These are phyloP conservation scores for Aspergillus haitiensis DNA, from an alignment of 495 filamentous ascomycete species.

Conservation along the genomic window DNA sequence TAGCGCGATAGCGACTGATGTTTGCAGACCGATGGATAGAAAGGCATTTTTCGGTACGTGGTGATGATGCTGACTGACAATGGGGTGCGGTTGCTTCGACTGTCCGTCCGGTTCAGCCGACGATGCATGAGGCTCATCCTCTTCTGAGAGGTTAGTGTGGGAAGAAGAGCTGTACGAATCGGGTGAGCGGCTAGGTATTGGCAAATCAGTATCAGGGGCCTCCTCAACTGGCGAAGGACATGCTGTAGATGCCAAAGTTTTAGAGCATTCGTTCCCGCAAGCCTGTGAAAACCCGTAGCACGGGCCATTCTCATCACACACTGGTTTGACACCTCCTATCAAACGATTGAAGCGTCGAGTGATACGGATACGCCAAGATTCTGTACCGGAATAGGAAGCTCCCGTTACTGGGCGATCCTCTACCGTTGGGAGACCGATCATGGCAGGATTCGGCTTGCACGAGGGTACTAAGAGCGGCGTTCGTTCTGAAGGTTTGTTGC, in stretches of 20 bases:
- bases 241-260: constrained; percentile 28
- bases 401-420: neutral
- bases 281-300: constrained; percentile 85
- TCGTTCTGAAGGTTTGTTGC: constrained; percentile 37
- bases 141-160: constrained; percentile 4
- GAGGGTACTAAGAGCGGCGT: constrained; percentile 45
- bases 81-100: constrained; percentile 24
- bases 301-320: constrained; percentile 72
- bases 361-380: constrained; percentile 42
- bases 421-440: constrained; percentile 12
- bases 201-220: constrained; percentile 15
- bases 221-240: constrained; percentile 15
- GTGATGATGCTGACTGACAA: constrained; percentile 73
- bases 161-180: constrained; percentile 21
- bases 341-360: constrained; percentile 59
- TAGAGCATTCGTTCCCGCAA: constrained; percentile 75
- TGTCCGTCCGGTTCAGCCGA: constrained; percentile 30
- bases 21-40: constrained; percentile 88
- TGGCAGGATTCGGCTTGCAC: constrained; percentile 31
- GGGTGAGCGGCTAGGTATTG: neutral
- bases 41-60: constrained; percentile 96
- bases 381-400: constrained; percentile 23
- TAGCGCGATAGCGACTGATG: constrained; percentile 87
- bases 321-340: constrained; percentile 63
- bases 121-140: constrained; percentile 8